Base-by-base conservation (phyloP, 768 basidiomycete genomes). In the Mycena sanguinolenta region DNA sequence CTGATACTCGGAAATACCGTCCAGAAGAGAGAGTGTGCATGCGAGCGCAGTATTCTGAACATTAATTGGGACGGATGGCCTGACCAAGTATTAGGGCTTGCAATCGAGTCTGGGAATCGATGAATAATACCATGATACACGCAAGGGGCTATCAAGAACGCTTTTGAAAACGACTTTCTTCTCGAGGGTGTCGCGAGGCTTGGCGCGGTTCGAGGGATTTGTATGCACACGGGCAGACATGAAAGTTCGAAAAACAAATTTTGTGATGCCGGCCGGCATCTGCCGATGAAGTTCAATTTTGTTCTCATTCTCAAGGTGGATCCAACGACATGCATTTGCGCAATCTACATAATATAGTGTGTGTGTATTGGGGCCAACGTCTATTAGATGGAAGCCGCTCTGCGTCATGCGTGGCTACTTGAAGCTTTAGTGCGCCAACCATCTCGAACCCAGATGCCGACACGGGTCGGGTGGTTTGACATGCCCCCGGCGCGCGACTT, bases 91-190 rank as follows among this genome's bases (percentile, higher is more conserved):
- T 71, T 39, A 36, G 32, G 6, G 32, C 32, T 59, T 44, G 63
- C 75, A 58, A 61, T 44, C 46, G 13, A 39, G 42, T 27, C 68
- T 58, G 19, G 58, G 34, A 59, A 38, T 32, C 70, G 74, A 70
- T 66, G 64, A 10, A 34, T 34, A 74, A 69, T 75, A 94, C 94
- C 94, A 95, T 76, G 80, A 77, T 19, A 95, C 82, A 14, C 86
- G 85, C 74, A 92, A 91, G 3, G 94, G 94, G 68, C 88, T 95
- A 59, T 91, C 90, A 27, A 95, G 81, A 0, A 91, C 90, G 67
- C 88, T 86, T 72, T 89, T 94, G 82, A 89, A 94, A 0, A 91
- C 88, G 1, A 83, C 80, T 75, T 90, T 95, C 54, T 84, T 87
- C 27, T 94, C 92, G 52, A 77, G 78, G 21, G 61, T 71, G 38